Conservation (phyloP, 768 basidiomycete genomes). For the Xerocomellus chrysenteron region DNA sequence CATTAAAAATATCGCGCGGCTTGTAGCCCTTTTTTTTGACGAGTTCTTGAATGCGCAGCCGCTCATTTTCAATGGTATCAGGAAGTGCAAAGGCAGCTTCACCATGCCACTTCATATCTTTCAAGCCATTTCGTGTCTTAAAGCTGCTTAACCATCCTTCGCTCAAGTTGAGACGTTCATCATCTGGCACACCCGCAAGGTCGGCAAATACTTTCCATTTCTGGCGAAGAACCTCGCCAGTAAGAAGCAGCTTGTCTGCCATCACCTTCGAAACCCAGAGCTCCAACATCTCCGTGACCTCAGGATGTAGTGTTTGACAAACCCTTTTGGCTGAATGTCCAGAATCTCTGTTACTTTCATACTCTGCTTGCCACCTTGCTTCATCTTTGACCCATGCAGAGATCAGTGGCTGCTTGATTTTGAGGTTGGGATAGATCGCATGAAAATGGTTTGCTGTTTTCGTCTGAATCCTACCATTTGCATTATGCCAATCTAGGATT, state of each 20-base stretch:
- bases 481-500: conserved; percentile 37
- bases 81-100: conserved; percentile 33
- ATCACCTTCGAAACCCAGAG: conserved; percentile 37
- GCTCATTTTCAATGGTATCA: conserved; percentile 27
- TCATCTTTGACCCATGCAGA: conserved; percentile 28
- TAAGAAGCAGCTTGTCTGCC: conserved; percentile 2
- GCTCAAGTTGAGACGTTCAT: neutral
- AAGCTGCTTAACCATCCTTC: neutral
- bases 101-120: conserved; percentile 19
- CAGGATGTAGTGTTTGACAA: conserved; percentile 32
- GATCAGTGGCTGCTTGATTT: neutral
- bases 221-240: conserved; percentile 25
- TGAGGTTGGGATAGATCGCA: neutral
- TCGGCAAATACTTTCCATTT: conserved; percentile 33
- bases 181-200: neutral
- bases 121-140: neutral
- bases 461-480: conserved; percentile 33
- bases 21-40: conserved; percentile 26
- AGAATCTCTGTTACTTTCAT: neutral
- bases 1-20: conserved; percentile 35
- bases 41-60: conserved; percentile 23
- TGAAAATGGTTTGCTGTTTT: conserved; percentile 21
- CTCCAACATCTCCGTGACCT: conserved; percentile 36
- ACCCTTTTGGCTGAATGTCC: neutral
- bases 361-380: neutral